These are phyloP conservation scores for Styphnolobium japonicum DNA, from an alignment of 306 rosid species.

Conservation along the genomic window DNA sequence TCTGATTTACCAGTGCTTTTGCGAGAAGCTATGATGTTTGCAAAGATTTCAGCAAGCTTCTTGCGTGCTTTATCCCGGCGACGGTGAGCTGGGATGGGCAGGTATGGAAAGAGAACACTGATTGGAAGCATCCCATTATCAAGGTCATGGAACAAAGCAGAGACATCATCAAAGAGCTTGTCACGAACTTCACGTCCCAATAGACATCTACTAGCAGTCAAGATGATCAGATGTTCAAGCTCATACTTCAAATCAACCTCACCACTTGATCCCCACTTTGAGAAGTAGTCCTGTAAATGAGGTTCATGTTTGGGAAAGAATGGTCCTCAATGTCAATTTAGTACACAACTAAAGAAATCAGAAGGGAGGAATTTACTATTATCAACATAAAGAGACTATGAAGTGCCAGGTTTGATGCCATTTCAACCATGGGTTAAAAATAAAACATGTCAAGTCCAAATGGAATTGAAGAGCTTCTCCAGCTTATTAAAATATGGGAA, in stretches of 20 bases:
- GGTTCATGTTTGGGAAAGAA: background rate
- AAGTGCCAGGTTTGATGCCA: no score
- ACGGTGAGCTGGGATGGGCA: slow-evolving; percentile 70
- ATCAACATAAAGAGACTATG: background rate
- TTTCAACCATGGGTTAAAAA: background rate
- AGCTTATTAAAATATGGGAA: no score
- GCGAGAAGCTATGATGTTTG: slow-evolving; percentile 52
- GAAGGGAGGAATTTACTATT: background rate
- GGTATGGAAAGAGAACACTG: slow-evolving; percentile 66
- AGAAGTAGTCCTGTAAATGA: slow-evolving; percentile 63
- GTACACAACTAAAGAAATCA: background rate
- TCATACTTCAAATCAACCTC: slow-evolving; percentile 73
- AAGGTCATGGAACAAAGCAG: slow-evolving; percentile 70
- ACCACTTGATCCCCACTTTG: slow-evolving; percentile 73
- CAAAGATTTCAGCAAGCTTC: slow-evolving; percentile 56
- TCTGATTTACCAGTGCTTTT: slow-evolving; percentile 42
- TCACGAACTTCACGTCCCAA: slow-evolving; percentile 73
- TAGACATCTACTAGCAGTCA: slow-evolving; percentile 76
- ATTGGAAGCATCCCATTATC: slow-evolving; percentile 77
- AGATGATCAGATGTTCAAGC: slow-evolving; percentile 69
- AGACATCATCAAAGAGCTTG: slow-evolving; percentile 71
- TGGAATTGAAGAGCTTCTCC: no score
- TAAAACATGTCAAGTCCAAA: background rate
- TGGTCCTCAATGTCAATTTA: background rate
- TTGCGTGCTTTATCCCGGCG: slow-evolving; percentile 67